Conservation (phyloP, 2,329 filamentous ascomycete species). For the Chaetomium sp. region DNA sequence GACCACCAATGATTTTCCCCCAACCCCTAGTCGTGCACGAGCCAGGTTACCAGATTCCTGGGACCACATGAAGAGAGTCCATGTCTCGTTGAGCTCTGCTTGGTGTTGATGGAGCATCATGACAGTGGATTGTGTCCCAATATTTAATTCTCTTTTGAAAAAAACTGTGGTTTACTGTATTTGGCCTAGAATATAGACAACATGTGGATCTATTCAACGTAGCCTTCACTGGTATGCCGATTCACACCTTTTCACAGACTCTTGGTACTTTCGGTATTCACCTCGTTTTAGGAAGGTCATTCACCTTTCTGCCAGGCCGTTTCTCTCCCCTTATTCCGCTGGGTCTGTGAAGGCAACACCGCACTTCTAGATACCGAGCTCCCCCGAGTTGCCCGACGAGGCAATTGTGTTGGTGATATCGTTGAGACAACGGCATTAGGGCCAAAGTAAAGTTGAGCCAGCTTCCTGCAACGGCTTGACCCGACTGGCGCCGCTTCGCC, state of each 20-base stretch:
- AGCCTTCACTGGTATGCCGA: no score
- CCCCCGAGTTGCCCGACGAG: neutral
- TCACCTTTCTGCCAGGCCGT: no score
- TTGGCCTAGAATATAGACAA: no score
- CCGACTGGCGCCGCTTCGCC: neutral
- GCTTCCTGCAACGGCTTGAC: neutral
- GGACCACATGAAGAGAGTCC: neutral
- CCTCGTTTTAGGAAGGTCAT: no score
- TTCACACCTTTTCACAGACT: no score
- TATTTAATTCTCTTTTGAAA: no score
- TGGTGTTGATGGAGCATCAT: neutral
- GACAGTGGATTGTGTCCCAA: no score
- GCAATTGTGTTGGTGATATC: conserved; percentile 8
- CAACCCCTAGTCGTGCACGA: conserved; percentile 2
- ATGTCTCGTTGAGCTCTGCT: neutral
- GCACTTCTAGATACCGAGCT: no score
- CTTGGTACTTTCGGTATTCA: no score
- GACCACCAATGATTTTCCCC: neutral
- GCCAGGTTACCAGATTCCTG: conserved; percentile 8
- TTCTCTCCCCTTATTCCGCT: neutral
- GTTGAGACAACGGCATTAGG: conserved; percentile 1
- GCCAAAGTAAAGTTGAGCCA: neutral
- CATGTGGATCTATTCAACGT: no score
- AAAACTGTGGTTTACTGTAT: no score
- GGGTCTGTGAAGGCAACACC: neutral